Percentiles rank a stretch among this genome's conserved stretches.
These are phyloP conservation scores for Dactylellina leptospora DNA, from an alignment of 2,329 filamentous ascomycete species.

Conservation along the genomic window DNA sequence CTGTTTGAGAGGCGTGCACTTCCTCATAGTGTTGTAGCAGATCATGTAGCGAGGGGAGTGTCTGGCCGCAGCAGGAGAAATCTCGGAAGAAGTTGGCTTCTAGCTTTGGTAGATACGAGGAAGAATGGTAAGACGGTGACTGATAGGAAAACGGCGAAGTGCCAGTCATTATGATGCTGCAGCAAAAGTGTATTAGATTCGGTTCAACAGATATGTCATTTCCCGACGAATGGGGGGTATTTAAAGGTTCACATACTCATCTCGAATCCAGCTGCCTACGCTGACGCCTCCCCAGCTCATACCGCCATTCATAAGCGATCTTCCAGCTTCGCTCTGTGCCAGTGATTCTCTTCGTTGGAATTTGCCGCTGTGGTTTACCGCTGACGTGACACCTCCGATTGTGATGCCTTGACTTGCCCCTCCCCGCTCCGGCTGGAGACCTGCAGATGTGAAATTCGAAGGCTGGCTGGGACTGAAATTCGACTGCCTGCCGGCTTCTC, in stretches of 20 bases:
- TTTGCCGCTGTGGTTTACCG: constrained; percentile 51
- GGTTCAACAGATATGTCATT: constrained; percentile 10
- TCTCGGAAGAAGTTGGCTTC: constrained; percentile 98
- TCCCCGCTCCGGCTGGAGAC: constrained; percentile 41
- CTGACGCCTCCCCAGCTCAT: constrained; percentile 98
- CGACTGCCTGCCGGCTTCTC: constrained; percentile 44
- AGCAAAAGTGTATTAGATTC: constrained; percentile 47
- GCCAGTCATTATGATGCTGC: constrained; percentile 91
- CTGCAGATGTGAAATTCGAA: constrained; percentile 51
- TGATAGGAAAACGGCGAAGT: constrained; percentile 91
- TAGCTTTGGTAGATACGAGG: constrained; percentile 93
- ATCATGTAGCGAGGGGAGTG: constrained; percentile 89
- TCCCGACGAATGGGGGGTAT: neutral
- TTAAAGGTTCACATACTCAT: constrained; percentile 78
- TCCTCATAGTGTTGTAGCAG: constrained; percentile 97
- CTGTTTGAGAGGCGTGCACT: constrained; percentile 78
- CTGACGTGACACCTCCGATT: constrained; percentile 45
- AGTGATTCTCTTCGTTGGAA: constrained; percentile 44
- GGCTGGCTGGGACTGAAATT: constrained; percentile 49
- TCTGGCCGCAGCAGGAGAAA: constrained; percentile 92
- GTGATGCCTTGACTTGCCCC: constrained; percentile 48
- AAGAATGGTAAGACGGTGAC: constrained; percentile 95
- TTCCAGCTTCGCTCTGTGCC: constrained; percentile 65
- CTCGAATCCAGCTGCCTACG: constrained; percentile 93
- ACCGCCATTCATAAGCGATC: constrained; percentile 66